These are phyloP conservation scores for Aspergillus steynii DNA, from an alignment of 495 filamentous ascomycete genomes.

Conservation along the genomic window DNA sequence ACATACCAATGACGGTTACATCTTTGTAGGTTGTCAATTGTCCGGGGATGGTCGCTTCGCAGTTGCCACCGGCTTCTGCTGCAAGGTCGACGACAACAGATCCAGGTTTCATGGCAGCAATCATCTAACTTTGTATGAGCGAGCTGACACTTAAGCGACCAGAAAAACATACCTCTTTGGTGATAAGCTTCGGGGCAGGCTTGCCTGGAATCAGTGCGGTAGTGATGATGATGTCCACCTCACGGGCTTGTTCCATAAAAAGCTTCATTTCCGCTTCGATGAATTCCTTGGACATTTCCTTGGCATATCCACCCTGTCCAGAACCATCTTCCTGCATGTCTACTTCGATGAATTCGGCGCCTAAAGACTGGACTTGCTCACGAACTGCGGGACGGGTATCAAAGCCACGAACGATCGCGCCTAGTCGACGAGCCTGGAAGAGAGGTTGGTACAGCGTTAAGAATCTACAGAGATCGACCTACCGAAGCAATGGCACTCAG, in stretches of 20 bases:
- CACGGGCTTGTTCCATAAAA: constrained; percentile 75
- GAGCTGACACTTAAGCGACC: neutral
- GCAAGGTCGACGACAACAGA: constrained; percentile 81
- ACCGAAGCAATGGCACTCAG: constrained; percentile 75
- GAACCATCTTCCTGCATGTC: constrained; percentile 80
- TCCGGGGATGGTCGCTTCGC: constrained; percentile 70
- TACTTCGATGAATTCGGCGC: constrained; percentile 82
- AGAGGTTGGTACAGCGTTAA: neutral
- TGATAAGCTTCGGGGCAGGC: constrained; percentile 75
- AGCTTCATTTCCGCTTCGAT: constrained; percentile 86
- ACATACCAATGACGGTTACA: constrained; percentile 74
- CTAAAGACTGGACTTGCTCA: constrained; percentile 82
- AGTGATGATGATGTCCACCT: constrained; percentile 86
- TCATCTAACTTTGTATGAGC: constrained; percentile 47
- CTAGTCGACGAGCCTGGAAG: constrained; percentile 62
- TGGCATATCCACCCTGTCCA: constrained; percentile 80
- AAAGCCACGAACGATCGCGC: constrained; percentile 82
- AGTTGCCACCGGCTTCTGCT: constrained; percentile 79
- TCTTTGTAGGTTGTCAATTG: constrained; percentile 67
- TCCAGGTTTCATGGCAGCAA: constrained; percentile 77
- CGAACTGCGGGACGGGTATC: constrained; percentile 76
- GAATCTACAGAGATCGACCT: constrained; percentile 7
- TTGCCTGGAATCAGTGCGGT: constrained; percentile 79
- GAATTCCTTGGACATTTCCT: constrained; percentile 87
- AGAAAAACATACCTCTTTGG: constrained; percentile 46